These are phyloP conservation scores for Ascomycota sp. DNA, from an alignment of 2,329 filamentous ascomycete species.

Conservation along the genomic window DNA sequence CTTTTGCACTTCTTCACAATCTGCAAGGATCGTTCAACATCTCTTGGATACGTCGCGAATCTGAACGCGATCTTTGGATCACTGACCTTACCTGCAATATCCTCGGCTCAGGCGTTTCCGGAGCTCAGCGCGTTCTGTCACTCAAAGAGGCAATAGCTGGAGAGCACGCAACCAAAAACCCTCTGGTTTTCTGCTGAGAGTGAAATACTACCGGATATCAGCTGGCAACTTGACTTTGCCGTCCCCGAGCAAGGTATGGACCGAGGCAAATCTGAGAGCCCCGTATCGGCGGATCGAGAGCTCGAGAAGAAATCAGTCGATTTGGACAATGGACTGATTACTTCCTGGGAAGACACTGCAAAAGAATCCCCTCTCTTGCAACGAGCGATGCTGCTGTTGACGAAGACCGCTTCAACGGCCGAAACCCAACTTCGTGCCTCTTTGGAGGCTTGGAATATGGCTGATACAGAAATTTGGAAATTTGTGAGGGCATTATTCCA, in stretches of 20 bases:
- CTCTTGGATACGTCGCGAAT: slow-evolving; percentile 43
- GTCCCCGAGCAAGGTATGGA: slow-evolving; percentile 39
- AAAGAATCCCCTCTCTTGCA: slow-evolving; percentile 34
- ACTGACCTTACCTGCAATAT: slow-evolving; percentile 47
- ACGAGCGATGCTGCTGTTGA: slow-evolving; percentile 25
- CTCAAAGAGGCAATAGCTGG: slow-evolving; percentile 71
- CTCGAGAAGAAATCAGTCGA: slow-evolving; percentile 7
- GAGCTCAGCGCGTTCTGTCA: slow-evolving; percentile 43
- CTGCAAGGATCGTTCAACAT: slow-evolving; percentile 40
- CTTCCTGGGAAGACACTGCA: slow-evolving; percentile 28
- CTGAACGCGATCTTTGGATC: slow-evolving; percentile 64
- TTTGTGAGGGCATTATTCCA: slow-evolving; percentile 51
- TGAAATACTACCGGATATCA: slow-evolving; percentile 46
- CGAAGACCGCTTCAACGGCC: slow-evolving; percentile 21
- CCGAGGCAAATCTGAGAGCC: slow-evolving; percentile 10
- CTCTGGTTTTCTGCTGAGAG: slow-evolving; percentile 66
- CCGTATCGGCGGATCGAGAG: slow-evolving; percentile 7
- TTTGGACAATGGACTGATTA: slow-evolving; percentile 25
- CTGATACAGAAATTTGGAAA: slow-evolving; percentile 59
- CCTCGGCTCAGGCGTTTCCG: slow-evolving; percentile 38
- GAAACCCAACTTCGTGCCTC: slow-evolving; percentile 29
- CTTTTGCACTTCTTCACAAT: slow-evolving; percentile 47
- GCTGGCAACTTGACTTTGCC: slow-evolving; percentile 79
- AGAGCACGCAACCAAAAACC: slow-evolving; percentile 39
- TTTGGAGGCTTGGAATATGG: slow-evolving; percentile 47